These are phyloP conservation scores for Russula earlei DNA, from an alignment of 768 basidiomycete genomes.

Conservation along the genomic window DNA sequence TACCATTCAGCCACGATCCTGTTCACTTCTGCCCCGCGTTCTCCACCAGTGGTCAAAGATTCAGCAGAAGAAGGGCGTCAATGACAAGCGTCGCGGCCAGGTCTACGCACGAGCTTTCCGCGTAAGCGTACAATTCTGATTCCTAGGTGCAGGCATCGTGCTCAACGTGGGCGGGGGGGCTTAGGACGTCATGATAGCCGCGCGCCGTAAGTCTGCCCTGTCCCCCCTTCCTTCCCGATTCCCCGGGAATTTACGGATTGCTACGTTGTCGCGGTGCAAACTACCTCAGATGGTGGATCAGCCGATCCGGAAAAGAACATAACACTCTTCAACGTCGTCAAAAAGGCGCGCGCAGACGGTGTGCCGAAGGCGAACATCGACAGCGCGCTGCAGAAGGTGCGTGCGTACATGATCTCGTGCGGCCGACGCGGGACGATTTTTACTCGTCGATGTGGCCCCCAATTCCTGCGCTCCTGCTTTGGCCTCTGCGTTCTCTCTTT, in stretches of 20 bases:
- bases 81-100: conserved; percentile 13
- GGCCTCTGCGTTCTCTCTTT: too few species aligned
- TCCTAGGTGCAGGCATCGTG: too few species aligned
- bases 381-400: conserved; percentile 17
- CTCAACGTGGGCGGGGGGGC: too few species aligned
- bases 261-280: background rate
- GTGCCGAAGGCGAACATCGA: conserved; percentile 20
- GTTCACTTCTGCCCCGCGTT: too few species aligned
- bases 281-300: conserved; percentile 14
- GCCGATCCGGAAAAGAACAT: conserved; percentile 13
- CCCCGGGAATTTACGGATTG: background rate
- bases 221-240: too few species aligned
- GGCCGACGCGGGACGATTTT: background rate
- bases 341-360: conserved; percentile 14
- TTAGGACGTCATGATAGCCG: conserved; percentile 5
- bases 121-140: conserved; percentile 4
- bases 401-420: background rate
- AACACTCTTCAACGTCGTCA: conserved; percentile 12
- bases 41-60: conserved; percentile 20
- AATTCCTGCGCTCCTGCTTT: too few species aligned
- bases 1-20: background rate
- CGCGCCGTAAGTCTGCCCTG: conserved; percentile 18
- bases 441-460: background rate
- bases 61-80: conserved; percentile 18
- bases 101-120: conserved; percentile 12